Evolutionary conservation across 805 yeast species (phyloP).

Genomic region (Saccharomycopsis fodiens): DNA sequence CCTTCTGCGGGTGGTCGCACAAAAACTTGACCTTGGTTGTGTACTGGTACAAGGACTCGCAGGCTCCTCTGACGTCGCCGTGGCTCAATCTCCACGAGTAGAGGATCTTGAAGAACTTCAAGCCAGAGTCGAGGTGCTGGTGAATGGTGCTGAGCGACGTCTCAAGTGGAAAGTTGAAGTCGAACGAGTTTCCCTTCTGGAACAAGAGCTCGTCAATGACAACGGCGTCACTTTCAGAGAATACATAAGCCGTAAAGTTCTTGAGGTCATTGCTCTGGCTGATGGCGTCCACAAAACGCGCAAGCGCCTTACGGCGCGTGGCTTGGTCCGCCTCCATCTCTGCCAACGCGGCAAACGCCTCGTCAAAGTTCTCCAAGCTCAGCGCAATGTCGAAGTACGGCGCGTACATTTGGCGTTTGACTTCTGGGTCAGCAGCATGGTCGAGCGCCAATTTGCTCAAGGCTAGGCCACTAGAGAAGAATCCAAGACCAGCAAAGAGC

Average conservation of each 20-base stretch:
- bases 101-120: slow-evolving; percentile 42
- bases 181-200: slow-evolving; percentile 22
- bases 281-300: slow-evolving; percentile 32
- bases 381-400: slow-evolving; percentile 26
- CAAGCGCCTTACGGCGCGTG: slow-evolving; percentile 24
- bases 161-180: slow-evolving; percentile 24
- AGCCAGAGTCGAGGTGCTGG: slow-evolving; percentile 27
- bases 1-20: neutral
- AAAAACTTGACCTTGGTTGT: slow-evolving; percentile 24
- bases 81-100: slow-evolving; percentile 44
- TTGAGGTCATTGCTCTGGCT: slow-evolving; percentile 34
- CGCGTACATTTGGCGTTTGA: slow-evolving; percentile 22
- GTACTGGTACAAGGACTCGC: slow-evolving; percentile 36
- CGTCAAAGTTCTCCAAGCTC: slow-evolving; percentile 26
- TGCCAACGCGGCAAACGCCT: slow-evolving; percentile 29
- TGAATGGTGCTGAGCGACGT: slow-evolving; percentile 20
- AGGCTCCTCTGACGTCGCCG: slow-evolving; percentile 44
- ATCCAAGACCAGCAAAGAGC: slow-evolving; percentile 29
- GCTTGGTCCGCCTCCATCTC: slow-evolving; percentile 4
- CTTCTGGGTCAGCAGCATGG: slow-evolving; percentile 22
- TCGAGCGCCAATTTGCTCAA: slow-evolving; percentile 26
- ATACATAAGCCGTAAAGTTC: slow-evolving; percentile 35
- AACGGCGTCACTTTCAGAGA: slow-evolving; percentile 33
- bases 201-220: slow-evolving; percentile 36
- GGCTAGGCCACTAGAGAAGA: slow-evolving; percentile 30